Evolutionary conservation across 2,329 filamentous ascomycete genomes (phyloP).

Genomic region (Ceratocystis papillata): DNA sequence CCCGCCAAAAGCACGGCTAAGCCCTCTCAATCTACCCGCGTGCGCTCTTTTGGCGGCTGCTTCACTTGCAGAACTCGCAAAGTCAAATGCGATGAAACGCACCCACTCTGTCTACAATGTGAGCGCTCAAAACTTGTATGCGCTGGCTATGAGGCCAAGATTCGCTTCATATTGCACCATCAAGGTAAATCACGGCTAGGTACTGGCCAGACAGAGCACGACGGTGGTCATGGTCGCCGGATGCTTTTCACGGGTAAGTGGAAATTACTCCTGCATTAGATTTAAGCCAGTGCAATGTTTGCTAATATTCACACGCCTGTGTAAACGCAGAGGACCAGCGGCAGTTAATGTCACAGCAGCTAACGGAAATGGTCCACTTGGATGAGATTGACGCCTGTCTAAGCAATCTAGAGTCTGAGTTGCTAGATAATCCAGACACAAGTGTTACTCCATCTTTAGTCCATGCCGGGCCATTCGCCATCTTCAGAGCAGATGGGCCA

Average conservation of each 20-base stretch:
- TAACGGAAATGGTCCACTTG: neutral
- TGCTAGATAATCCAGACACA: neutral
- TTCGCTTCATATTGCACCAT: conserved; percentile 20
- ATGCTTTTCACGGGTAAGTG: conserved; percentile 21
- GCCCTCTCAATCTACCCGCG: conserved; percentile 1
- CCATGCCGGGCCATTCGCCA: conserved; percentile 14
- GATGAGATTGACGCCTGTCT: conserved; percentile 9
- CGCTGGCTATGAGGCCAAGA: conserved; percentile 21
- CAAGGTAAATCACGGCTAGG: neutral
- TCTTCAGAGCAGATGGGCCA: conserved; percentile 6
- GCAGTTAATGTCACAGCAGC: conserved; percentile 15
- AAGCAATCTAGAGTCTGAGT: conserved; percentile 1
- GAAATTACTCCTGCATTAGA: neutral
- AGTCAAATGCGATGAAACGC: conserved; percentile 22
- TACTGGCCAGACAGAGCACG: neutral
- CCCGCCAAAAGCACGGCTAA: neutral
- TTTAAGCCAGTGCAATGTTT: neutral
- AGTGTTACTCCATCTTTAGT: neutral
- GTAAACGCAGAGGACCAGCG: conserved; percentile 2
- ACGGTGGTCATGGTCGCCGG: conserved; percentile 21
- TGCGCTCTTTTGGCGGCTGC: conserved; percentile 20
- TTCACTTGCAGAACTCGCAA: conserved; percentile 22
- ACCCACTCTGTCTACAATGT: conserved; percentile 19
- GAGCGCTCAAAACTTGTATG: conserved; percentile 14
- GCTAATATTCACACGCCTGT: neutral